These are phyloP conservation scores for Nitzschia sp. DNA, from an alignment of 108 stramenopile species.

Conservation along the genomic window DNA sequence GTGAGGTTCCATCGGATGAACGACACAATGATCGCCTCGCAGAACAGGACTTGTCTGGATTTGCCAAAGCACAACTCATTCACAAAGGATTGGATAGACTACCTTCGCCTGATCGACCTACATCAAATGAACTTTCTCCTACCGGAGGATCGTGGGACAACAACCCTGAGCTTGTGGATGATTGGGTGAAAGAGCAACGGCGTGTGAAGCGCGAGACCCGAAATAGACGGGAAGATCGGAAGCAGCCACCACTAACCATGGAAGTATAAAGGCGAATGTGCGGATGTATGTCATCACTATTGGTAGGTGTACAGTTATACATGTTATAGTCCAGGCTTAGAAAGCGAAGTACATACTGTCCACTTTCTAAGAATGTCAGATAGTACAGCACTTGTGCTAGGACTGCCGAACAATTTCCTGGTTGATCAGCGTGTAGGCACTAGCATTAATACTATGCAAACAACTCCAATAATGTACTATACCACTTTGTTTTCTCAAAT, in stretches of 20 bases:
- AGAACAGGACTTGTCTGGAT: slow-evolving; percentile 15
- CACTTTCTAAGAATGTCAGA: too few species aligned
- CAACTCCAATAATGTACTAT: too few species aligned
- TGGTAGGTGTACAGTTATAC: too few species aligned
- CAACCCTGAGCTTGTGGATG: slow-evolving; percentile 9
- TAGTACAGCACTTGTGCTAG: too few species aligned
- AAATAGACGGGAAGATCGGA: slow-evolving; percentile 5
- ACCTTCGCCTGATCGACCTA: background rate
- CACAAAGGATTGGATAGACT: background rate
- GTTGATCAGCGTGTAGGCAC: too few species aligned
- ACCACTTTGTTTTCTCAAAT: too few species aligned
- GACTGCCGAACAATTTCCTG: too few species aligned
- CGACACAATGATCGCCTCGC: slow-evolving; percentile 7
- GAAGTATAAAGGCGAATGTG: slow-evolving; percentile 11
- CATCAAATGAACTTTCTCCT: background rate
- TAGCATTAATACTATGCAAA: too few species aligned
- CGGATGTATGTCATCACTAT: background rate
- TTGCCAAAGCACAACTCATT: slow-evolving; percentile 4
- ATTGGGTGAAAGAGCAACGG: slow-evolving; percentile 6
- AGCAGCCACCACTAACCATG: slow-evolving; percentile 25
- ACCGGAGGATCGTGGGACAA: background rate
- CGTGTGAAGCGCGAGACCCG: slow-evolving; percentile 4
- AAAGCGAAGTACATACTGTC: too few species aligned
- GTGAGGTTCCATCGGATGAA: slow-evolving; percentile 35
- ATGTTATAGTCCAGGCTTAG: too few species aligned